Evolutionary conservation across 345 rosid genomes (phyloP).

Genomic region (Toxicodendron radicans): DNA sequence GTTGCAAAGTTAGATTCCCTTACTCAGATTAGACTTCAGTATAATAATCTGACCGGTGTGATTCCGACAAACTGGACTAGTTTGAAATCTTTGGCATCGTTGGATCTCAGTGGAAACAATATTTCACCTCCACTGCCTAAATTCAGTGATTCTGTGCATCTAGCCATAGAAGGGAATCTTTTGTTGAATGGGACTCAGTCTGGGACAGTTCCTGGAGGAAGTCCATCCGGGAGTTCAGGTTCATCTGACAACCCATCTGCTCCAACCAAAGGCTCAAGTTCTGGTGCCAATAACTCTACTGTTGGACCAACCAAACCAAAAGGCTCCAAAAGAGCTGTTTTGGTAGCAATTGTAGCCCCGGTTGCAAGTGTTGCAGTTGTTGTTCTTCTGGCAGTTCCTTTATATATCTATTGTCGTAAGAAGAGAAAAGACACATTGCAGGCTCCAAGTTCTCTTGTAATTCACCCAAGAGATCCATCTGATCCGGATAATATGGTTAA

Average conservation of each 20-base stretch:
- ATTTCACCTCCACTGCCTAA: slow-evolving; percentile 60
- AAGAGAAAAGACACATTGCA: slow-evolving; percentile 31
- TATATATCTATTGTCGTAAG: slow-evolving; percentile 47
- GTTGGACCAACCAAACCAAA: slow-evolving; percentile 23
- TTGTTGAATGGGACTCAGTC: slow-evolving; percentile 23
- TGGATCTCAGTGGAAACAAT: slow-evolving; percentile 62
- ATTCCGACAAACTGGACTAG: slow-evolving; percentile 61
- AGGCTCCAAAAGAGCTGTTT: slow-evolving; percentile 25
- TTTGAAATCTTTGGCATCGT: slow-evolving; percentile 45
- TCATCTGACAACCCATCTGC: slow-evolving; percentile 18
- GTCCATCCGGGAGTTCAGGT: slow-evolving; percentile 26
- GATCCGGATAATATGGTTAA: slow-evolving; percentile 55
- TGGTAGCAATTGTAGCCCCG: slow-evolving; percentile 49
- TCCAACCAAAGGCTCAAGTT: slow-evolving; percentile 19
- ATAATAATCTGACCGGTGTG: slow-evolving; percentile 47
- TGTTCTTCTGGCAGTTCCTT: slow-evolving; percentile 42
- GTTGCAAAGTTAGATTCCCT: slow-evolving; percentile 50
- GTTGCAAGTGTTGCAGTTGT: slow-evolving; percentile 45
- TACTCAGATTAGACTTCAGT: slow-evolving; percentile 41
- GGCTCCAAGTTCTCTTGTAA: slow-evolving; percentile 53
- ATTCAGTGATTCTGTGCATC: slow-evolving; percentile 33
- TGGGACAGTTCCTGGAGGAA: slow-evolving; percentile 23
- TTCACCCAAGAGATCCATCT: slow-evolving; percentile 69
- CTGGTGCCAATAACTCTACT: slow-evolving; percentile 29
- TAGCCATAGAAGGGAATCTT: slow-evolving; percentile 47